Evolutionary conservation across 371 early-diverging fungal species (phyloP).

Genomic region (Mortierella sp.): DNA sequence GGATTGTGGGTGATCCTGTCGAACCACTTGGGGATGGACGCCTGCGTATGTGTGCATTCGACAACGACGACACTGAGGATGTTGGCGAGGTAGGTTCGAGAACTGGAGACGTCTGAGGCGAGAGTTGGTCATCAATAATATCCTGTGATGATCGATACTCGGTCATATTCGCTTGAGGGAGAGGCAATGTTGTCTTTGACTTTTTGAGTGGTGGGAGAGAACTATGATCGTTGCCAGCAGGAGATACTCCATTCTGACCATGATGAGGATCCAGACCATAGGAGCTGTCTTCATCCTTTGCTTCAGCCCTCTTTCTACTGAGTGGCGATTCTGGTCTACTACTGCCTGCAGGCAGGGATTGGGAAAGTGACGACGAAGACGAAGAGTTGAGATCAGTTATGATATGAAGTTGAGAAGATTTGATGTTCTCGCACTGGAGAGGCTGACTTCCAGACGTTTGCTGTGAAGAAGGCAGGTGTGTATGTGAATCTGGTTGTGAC

Average conservation of each 20-base stretch:
- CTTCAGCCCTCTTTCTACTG: conserved; percentile 29
- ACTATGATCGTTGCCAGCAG: neutral
- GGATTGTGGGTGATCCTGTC: neutral
- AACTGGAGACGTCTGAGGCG: conserved; percentile 42
- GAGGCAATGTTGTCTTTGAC: conserved; percentile 39
- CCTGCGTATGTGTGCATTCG: neutral
- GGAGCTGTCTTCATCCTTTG: conserved; percentile 13
- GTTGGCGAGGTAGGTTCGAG: conserved; percentile 24
- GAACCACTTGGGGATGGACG: conserved; percentile 3
- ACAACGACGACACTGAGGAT: conserved; percentile 3
- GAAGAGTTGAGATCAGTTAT: conserved; percentile 4
- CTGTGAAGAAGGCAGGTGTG: conserved; percentile 1
- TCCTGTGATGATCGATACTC: conserved; percentile 43
- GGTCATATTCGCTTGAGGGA: conserved; percentile 30
- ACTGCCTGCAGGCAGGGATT: neutral
- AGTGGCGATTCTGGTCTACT: conserved; percentile 4
- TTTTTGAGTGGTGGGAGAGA: conserved; percentile 42
- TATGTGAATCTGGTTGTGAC: conserved; percentile 2
- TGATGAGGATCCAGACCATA: neutral
- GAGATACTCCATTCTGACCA: neutral
- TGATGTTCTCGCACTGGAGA: neutral
- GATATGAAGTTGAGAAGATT: conserved; percentile 1
- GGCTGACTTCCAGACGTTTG: neutral
- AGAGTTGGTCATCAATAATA: conserved; percentile 16
- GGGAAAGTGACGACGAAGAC: neutral